A percentile compares a stretch with the other conserved stretches of the same genome.
Evolutionary conservation across 2,329 filamentous ascomycete species (phyloP).

Genomic region (Aspergillus unguis): DNA sequence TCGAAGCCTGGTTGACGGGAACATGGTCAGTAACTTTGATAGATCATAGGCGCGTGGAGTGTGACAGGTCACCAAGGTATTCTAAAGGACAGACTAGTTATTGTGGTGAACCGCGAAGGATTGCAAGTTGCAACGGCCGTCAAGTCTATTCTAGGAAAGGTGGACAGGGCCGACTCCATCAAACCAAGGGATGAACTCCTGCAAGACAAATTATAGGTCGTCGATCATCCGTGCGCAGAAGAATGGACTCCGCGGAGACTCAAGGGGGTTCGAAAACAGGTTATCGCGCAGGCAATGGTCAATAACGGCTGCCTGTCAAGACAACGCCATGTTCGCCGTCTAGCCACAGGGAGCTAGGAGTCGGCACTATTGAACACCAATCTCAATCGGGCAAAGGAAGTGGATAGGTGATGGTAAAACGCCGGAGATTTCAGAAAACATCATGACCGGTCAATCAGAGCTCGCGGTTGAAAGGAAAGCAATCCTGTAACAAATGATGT

Average conservation of each 20-base stretch:
- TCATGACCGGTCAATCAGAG: background rate
- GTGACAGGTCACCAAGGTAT: background rate
- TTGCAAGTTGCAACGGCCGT: constrained; percentile 4
- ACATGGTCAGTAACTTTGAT: background rate
- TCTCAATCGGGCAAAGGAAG: constrained; percentile 12
- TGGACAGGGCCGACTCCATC: background rate
- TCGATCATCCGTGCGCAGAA: constrained; percentile 15
- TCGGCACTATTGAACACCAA: constrained; percentile 18
- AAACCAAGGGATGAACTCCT: constrained; percentile 8
- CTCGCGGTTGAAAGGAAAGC: constrained; percentile 14
- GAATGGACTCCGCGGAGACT: background rate
- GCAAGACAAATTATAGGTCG: constrained; percentile 13
- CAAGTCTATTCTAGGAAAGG: constrained; percentile 12
- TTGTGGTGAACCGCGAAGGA: constrained; percentile 1
- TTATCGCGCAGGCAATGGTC: background rate
- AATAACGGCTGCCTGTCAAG: background rate
- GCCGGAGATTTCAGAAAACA: constrained; percentile 15
- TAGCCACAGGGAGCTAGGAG: background rate
- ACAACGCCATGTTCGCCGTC: background rate
- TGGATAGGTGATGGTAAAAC: constrained; percentile 7
- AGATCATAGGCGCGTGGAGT: background rate
- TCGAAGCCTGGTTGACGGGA: background rate
- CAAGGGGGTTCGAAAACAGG: constrained; percentile 7
- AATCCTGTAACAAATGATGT: constrained; percentile 19
- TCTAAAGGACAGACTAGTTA: background rate